Percentiles rank a stretch among this genome's conserved stretches.
Conservation (phyloP, 2,329 filamentous ascomycete genomes). For the Ilyonectria mors-panacis region DNA sequence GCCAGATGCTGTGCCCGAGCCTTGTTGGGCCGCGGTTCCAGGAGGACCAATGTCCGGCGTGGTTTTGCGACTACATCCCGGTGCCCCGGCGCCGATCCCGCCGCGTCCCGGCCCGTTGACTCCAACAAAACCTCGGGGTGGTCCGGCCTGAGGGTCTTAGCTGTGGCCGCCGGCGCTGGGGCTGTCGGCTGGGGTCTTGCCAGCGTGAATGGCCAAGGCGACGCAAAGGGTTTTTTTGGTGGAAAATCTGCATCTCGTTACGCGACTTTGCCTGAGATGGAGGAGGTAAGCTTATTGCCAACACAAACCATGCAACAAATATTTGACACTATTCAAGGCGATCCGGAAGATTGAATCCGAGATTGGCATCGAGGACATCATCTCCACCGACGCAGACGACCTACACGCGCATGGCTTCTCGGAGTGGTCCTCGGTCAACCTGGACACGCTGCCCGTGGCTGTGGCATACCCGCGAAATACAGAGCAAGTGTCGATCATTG, state of each 20-base stretch:
- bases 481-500: constrained; percentile 71
- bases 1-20: constrained; percentile 35
- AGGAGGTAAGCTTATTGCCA: constrained; percentile 50
- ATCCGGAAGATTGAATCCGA: constrained; percentile 68
- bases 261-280: constrained; percentile 61
- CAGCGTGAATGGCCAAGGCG: constrained; percentile 40
- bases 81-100: constrained; percentile 25
- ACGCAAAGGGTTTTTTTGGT: constrained; percentile 32
- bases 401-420: constrained; percentile 76
- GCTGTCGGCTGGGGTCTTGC: constrained; percentile 60
- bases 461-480: constrained; percentile 76
- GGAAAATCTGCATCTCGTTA: constrained; percentile 52
- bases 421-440: constrained; percentile 75
- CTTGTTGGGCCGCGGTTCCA: constrained; percentile 37
- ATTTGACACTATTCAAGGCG: constrained; percentile 59
- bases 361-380: constrained; percentile 66
- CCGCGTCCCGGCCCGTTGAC: constrained; percentile 17
- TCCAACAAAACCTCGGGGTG: constrained; percentile 38
- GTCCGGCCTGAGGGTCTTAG: constrained; percentile 54
- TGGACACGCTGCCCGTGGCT: constrained; percentile 72
- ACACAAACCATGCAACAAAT: neutral
- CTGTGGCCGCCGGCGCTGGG: constrained; percentile 57
- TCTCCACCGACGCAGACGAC: constrained; percentile 75
- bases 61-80: constrained; percentile 33
- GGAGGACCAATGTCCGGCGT: constrained; percentile 29